phyloP scores from a whole-genome alignment of 1,139 yeast genomes.

The Candida neerlandica region DNA sequence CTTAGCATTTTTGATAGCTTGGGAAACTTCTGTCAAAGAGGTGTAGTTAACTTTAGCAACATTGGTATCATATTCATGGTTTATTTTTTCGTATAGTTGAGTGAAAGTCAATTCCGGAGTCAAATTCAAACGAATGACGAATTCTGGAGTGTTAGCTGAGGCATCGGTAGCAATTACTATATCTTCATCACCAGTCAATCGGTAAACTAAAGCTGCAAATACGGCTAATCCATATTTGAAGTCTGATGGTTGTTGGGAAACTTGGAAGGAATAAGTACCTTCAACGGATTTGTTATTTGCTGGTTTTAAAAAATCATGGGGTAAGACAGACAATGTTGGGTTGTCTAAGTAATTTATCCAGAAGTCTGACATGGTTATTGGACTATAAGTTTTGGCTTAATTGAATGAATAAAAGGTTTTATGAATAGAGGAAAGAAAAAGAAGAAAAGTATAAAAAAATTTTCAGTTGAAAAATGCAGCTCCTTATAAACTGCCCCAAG shows the following conservation, averaged over 20 bases:
- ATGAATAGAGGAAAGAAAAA: background rate
- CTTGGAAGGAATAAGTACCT: conserved; percentile 49
- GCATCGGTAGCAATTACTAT: conserved; percentile 76
- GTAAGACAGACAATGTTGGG: conserved; percentile 84
- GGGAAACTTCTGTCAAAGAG: conserved; percentile 61
- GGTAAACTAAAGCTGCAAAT: conserved; percentile 69
- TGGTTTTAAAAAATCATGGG: conserved; percentile 85
- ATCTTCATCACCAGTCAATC: conserved; percentile 94
- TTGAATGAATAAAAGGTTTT: background rate
- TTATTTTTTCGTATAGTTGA: conserved; percentile 51
- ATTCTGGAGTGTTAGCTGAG: conserved; percentile 40
- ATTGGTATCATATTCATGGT: conserved; percentile 43
- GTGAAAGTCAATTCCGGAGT: conserved; percentile 55
- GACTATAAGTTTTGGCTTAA: background rate
- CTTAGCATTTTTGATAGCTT: conserved; percentile 48
- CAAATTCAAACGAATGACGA: conserved; percentile 63
- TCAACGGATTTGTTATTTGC: conserved; percentile 70
- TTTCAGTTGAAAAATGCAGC: background rate
- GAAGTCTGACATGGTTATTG: conserved; percentile 31
- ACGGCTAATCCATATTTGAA: conserved; percentile 66
- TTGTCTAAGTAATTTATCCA: conserved; percentile 76
- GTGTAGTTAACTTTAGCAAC: conserved; percentile 38
- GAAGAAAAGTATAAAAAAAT: background rate
- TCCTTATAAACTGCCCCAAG: background rate
- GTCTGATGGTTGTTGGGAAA: conserved; percentile 18